These are phyloP conservation scores for Pseudogymnoascus sp. DNA, from an alignment of 2,329 filamentous ascomycete species.

Conservation along the genomic window DNA sequence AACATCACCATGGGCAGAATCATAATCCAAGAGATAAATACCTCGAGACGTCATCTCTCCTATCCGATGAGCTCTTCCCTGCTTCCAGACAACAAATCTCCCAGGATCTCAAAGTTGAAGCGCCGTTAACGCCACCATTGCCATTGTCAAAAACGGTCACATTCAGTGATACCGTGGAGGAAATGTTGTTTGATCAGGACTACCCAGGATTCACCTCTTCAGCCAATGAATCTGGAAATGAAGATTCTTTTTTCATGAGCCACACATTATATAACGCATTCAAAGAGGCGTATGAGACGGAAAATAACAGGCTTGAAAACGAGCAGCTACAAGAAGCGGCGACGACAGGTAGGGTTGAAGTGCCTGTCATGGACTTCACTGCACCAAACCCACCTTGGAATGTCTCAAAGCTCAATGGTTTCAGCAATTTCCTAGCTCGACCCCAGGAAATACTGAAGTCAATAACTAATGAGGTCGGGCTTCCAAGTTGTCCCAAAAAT, in stretches of 20 bases:
- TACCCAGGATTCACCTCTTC: not conserved
- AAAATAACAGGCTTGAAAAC: conserved; percentile 21
- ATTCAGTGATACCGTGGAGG: conserved; percentile 23
- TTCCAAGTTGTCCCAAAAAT: conserved; percentile 32
- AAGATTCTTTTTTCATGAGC: not conserved
- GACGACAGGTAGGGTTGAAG: conserved; percentile 37
- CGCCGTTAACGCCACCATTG: conserved; percentile 21
- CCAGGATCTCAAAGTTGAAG: conserved; percentile 24
- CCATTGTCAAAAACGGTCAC: conserved; percentile 19
- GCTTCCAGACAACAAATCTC: conserved; percentile 9
- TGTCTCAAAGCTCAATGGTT: not conserved
- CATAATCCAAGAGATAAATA: not conserved
- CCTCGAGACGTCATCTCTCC: not conserved
- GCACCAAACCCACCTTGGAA: conserved; percentile 40
- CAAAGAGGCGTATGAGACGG: conserved; percentile 15
- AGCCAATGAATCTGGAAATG: not conserved
- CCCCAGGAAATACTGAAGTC: conserved; percentile 22
- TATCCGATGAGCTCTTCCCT: not conserved
- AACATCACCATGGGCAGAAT: not conserved
- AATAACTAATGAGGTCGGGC: conserved; percentile 26
- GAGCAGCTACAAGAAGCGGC: conserved; percentile 26
- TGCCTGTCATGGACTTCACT: conserved; percentile 39
- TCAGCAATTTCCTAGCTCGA: not conserved
- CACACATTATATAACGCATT: conserved; percentile 13
- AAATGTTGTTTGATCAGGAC: conserved; percentile 15